These are phyloP conservation scores for Collybia sp. DNA, from an alignment of 768 basidiomycete species.

Conservation along the genomic window DNA sequence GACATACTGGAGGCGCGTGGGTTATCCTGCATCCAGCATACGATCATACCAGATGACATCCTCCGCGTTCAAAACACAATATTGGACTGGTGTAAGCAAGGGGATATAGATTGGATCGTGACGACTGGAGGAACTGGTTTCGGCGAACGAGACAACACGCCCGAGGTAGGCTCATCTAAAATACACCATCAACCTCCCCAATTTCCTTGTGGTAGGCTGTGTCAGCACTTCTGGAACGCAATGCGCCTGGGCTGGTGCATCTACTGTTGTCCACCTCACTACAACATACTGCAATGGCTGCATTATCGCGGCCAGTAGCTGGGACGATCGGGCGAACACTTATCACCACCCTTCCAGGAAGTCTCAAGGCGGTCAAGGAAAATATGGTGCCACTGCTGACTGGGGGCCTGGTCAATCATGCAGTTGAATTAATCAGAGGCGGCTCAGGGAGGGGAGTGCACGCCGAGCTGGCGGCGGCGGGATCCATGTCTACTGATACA, in stretches of 20 bases:
- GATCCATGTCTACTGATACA: constrained; percentile 29
- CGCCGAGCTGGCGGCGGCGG: constrained; percentile 44
- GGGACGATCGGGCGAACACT: constrained; percentile 66
- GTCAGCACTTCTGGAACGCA: constrained; percentile 57
- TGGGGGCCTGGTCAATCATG: constrained; percentile 59
- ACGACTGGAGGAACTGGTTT: constrained; percentile 90
- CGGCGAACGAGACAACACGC: constrained; percentile 74
- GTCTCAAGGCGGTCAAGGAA: constrained; percentile 81
- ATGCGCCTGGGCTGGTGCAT: constrained; percentile 70
- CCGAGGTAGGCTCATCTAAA: constrained; percentile 52
- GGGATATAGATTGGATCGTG: constrained; percentile 66
- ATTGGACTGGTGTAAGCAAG: constrained; percentile 36
- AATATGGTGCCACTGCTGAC: constrained; percentile 60
- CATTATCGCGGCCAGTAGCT: constrained; percentile 79
- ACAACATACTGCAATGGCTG: constrained; percentile 72
- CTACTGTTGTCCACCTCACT: constrained; percentile 67
- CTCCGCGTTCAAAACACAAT: constrained; percentile 44
- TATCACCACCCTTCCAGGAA: constrained; percentile 80
- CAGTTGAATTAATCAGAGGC: constrained; percentile 67
- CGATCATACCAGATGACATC: constrained; percentile 67
- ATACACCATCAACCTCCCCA: too few relatives aligned
- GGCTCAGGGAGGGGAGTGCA: constrained; percentile 40
- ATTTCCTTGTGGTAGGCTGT: constrained; percentile 41
- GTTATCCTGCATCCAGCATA: constrained; percentile 28
- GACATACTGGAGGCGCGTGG: constrained; percentile 37